Base-by-base conservation (phyloP, 2,329 filamentous ascomycete species). In the Tolypocladium inflatum region DNA sequence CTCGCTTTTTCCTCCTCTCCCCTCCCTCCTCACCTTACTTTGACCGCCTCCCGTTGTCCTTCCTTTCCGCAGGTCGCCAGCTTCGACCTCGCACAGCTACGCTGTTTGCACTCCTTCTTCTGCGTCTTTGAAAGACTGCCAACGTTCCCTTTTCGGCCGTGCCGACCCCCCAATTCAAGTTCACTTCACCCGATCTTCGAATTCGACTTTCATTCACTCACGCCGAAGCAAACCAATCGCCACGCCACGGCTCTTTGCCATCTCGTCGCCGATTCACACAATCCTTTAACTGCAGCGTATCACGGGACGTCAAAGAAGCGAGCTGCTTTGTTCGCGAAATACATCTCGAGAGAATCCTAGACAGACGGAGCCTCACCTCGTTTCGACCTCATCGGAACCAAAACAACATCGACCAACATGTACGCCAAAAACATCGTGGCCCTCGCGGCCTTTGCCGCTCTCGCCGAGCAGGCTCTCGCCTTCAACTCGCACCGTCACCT, bases 101-200 rank as follows among this genome's bases (percentile, higher is more conserved):
- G 65, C 70, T 67, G 62, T 66, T 60, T 63, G 65, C 74, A 72
- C 71, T 74, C 69, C 70, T 65, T 70, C 70, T 45, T 43, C 41
- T 59, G 76, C 72, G 74, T 80, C 78, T 80, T 81, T 80, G 78
- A 81, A 65, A 81, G 78, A 80, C 73, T 61, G 72, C 73, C 65
- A 55, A 51, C 61, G 64, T 63, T 68, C 61, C 68, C 65, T 66
- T 56, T 60, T 64, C 70, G 70, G 71, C 72, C 65, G 71, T 68
- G 72, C 70, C 72, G 68, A 63, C 30, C 52, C 33, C 30, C 43
- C 39, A 6, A 3, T n/a, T 42, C 35, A 13, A 56, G 6, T 38
- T 38, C 6, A 56, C 33, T 57, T 57, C 45, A 48, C 10, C 56
- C 39, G 23, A 30, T 48, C 43, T 17, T 26, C 5, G 43, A 26